Evolutionary conservation across 352 stramenopile genomes (phyloP), one percentile per base, ranked within the genome.

Genomic region (Peronospora farinosa): DNA sequence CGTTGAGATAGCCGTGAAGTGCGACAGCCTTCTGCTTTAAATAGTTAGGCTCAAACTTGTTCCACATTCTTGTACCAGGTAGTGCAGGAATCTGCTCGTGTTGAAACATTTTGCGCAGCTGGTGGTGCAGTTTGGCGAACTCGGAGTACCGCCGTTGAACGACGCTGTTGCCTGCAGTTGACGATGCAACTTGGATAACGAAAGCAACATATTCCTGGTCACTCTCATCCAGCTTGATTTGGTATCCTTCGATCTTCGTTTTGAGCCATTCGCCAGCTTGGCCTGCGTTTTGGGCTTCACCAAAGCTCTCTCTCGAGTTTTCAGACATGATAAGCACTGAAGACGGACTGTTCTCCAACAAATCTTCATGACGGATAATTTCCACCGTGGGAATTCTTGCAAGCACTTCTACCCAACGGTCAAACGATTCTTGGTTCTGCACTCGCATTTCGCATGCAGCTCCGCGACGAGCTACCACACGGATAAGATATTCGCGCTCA

Each of bases 61-160:
- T 84, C 79, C 79, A 93, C 61, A 93, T 80, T 31, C 83, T 69
- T 12, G 83, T 92, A 2, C 69, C 54, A 0, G 83, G 83, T 28
- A 93, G 60, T 3, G 57, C 49, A 16, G 82, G 82, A 23, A 93
- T 63, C 40, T 93, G 78, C 40, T 91, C 82, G 45, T 87, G 74
- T 23, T 73, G 78, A 28, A 90, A 86, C 47, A 87, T 76, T 47
- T 88, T 81, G 15, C 80, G 74, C 4, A 93, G 47, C 41, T 88
- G 65, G 33, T 66, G 79, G 60, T 93, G 80, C 19, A 93, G 64
- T 38, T 72, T 76, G 25, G 69, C 67, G 48, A 93, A 93, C 45
- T 88, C 72, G 15, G 77, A 91, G 64, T 88, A 89, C 6, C 82
- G 78, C 2, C 79, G 73, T 38, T 89, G 78, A n/a, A 91, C 80